Percentiles rank a stretch among this genome's conserved stretches.
phyloP scores from a whole-genome alignment of 2,329 filamentous ascomycete genomes.

The Tolypocladium ovalisporum region DNA sequence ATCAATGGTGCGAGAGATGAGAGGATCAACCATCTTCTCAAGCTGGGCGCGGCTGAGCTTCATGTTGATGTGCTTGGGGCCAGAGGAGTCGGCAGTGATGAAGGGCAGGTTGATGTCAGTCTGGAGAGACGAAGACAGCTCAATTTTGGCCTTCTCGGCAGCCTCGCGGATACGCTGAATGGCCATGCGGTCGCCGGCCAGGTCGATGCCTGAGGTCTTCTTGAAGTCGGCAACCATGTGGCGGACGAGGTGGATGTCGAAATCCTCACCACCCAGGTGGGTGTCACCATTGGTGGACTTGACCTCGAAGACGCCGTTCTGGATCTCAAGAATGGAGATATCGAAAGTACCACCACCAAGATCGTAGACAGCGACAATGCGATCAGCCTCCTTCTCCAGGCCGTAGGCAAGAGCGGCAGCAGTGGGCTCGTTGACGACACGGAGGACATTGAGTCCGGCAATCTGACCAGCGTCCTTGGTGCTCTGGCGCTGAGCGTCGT shows the following conservation, averaged over 20 bases:
- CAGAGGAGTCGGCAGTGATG: slow-evolving; percentile 91
- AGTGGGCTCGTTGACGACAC: slow-evolving; percentile 96
- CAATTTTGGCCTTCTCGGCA: slow-evolving; percentile 98
- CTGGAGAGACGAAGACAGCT: slow-evolving; percentile 87
- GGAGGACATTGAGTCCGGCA: slow-evolving; percentile 87
- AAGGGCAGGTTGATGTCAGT: slow-evolving; percentile 98
- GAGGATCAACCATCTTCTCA: slow-evolving; percentile 81
- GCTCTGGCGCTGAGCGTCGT: slow-evolving; percentile 93
- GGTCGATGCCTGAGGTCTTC: slow-evolving; percentile 85
- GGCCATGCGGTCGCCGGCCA: slow-evolving; percentile 89
- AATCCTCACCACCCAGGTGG: slow-evolving; percentile 96
- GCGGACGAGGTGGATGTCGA: slow-evolving; percentile 88
- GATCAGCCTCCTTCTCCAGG: slow-evolving; percentile 87
- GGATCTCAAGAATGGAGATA: slow-evolving; percentile 95
- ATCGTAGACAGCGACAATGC: slow-evolving; percentile 91
- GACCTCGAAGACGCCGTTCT: slow-evolving; percentile 96
- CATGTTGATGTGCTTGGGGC: slow-evolving; percentile 96
- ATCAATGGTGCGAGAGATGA: slow-evolving; percentile 78
- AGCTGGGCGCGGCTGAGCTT: slow-evolving; percentile 91
- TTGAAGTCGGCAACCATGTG: slow-evolving; percentile 94
- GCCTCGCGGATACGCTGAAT: slow-evolving; percentile 98
- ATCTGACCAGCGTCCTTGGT: slow-evolving; percentile 98
- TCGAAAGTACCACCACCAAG: slow-evolving; percentile 97
- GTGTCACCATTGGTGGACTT: slow-evolving; percentile 99
- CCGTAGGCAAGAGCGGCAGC: slow-evolving; percentile 93